Evolutionary conservation across 1,284 basidiomycete species (phyloP).

Genomic region (Leucoagaricus sp.): DNA sequence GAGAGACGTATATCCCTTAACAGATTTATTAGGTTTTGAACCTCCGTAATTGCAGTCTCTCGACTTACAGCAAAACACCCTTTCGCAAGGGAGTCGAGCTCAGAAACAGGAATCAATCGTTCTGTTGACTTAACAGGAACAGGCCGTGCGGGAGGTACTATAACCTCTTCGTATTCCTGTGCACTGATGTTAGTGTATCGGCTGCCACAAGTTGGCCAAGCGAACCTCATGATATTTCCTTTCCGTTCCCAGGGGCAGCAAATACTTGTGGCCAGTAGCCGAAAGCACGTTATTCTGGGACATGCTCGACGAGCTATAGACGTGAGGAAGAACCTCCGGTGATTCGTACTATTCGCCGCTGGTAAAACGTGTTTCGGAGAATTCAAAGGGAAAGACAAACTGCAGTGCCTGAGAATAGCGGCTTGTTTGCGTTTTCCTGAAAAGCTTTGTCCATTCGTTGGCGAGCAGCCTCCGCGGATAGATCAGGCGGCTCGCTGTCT

Average conservation of each 20-base stretch:
- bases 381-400: constrained; percentile 41
- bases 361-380: constrained; percentile 13
- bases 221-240: constrained; percentile 67
- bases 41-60: background rate
- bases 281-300: constrained; percentile 71
- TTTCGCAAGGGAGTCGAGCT: constrained; percentile 78
- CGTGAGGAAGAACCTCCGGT: constrained; percentile 80
- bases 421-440: constrained; percentile 64
- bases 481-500: background rate
- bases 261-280: constrained; percentile 74
- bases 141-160: constrained; percentile 82
- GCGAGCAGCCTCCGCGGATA: constrained; percentile 43
- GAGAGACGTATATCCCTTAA: constrained; percentile 80
- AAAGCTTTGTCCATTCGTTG: constrained; percentile 69
- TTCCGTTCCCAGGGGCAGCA: constrained; percentile 84
- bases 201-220: background rate
- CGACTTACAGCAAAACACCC: constrained; percentile 85
- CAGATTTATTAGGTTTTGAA: constrained; percentile 1
- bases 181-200: background rate
- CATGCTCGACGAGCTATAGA: constrained; percentile 75
- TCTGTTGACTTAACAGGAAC: constrained; percentile 80
- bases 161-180: constrained; percentile 81
- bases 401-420: constrained; percentile 61
- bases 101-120: constrained; percentile 70
- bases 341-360: constrained; percentile 49